Conservation (phyloP, 148 eudicot species). For the Heliamphora exappendiculata region DNA sequence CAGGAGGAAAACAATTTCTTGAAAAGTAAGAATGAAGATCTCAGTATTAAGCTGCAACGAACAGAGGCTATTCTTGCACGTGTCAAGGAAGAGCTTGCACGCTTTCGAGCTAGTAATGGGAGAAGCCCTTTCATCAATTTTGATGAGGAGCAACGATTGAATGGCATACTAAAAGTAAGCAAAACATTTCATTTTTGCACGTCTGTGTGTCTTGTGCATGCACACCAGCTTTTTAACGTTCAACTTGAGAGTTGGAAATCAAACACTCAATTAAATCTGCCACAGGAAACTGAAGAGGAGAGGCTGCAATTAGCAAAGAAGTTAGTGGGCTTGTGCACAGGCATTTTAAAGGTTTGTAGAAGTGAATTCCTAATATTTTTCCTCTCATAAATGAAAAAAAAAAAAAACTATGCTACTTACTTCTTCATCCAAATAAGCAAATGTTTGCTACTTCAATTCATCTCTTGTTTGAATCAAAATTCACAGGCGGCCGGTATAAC, state of each 20-base stretch:
- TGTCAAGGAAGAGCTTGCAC: conserved; percentile 49
- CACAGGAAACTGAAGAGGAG: conserved; percentile 72
- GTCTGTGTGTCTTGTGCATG: too few species aligned
- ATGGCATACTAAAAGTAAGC: conserved; percentile 51
- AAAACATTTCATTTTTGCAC: background rate
- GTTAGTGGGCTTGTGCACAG: conserved; percentile 61
- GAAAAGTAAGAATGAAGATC: conserved; percentile 67
- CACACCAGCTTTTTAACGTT: too few species aligned
- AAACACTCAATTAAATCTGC: background rate
- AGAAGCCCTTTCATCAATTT: conserved; percentile 31
- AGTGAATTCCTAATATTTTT: background rate
- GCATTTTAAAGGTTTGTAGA: conserved; percentile 59
- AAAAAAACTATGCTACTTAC: background rate
- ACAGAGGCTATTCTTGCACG: conserved; percentile 44
- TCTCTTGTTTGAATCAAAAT: background rate
- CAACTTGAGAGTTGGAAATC: background rate
- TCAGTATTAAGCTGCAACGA: conserved; percentile 38
- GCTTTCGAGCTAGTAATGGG: conserved; percentile 41
- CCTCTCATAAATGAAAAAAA: background rate
- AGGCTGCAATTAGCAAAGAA: conserved; percentile 62
- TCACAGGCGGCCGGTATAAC: conserved; percentile 67
- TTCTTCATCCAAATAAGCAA: background rate
- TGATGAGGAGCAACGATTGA: conserved; percentile 43
- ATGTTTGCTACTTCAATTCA: background rate
- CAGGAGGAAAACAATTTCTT: conserved; percentile 90